phyloP scores from a whole-genome alignment of 208 protist species.

The Porcisia deanei region DNA sequence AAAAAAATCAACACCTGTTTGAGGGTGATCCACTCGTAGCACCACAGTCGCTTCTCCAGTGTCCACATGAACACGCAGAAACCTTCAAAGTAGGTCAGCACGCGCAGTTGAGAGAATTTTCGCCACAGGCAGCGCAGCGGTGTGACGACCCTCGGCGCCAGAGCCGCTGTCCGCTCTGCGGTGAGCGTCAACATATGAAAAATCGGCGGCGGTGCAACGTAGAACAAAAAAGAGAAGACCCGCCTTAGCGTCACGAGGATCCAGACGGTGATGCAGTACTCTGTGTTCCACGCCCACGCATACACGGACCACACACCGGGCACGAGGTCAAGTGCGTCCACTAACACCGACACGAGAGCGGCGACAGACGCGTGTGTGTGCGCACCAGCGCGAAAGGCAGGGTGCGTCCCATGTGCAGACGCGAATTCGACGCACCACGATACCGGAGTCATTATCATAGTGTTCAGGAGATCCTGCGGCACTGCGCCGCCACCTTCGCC shows the following conservation, averaged over 20 bases:
- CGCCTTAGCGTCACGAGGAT: slow-evolving; percentile 8
- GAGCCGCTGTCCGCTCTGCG: background rate
- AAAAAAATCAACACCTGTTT: background rate
- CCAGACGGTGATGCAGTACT: slow-evolving; percentile 46
- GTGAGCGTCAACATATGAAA: background rate
- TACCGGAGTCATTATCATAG: background rate
- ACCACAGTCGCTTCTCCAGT: slow-evolving; percentile 29
- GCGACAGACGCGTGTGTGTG: slow-evolving; percentile 22
- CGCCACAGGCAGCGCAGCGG: slow-evolving; percentile 2
- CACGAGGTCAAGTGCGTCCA: slow-evolving; percentile 63
- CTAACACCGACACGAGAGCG: slow-evolving; percentile 20
- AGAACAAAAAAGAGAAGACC: background rate
- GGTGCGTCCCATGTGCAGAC: slow-evolving; percentile 1
- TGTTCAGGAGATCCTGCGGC: background rate
- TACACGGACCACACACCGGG: slow-evolving; percentile 57
- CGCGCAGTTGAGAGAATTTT: background rate
- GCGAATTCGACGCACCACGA: slow-evolving; percentile 6
- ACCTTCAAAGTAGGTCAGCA: slow-evolving; percentile 5
- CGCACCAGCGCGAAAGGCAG: slow-evolving; percentile 41
- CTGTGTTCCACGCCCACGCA: slow-evolving; percentile 45
- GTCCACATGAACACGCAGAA: slow-evolving; percentile 9
- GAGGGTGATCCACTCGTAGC: slow-evolving; percentile 36
- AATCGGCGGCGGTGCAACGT: slow-evolving; percentile 4
- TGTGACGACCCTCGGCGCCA: background rate
- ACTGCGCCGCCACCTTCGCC: background rate